Percentiles rank a stretch among this genome's conserved stretches.
Evolutionary conservation across 495 filamentous ascomycete species (phyloP).

Genomic region (Aspergillus diversus): DNA sequence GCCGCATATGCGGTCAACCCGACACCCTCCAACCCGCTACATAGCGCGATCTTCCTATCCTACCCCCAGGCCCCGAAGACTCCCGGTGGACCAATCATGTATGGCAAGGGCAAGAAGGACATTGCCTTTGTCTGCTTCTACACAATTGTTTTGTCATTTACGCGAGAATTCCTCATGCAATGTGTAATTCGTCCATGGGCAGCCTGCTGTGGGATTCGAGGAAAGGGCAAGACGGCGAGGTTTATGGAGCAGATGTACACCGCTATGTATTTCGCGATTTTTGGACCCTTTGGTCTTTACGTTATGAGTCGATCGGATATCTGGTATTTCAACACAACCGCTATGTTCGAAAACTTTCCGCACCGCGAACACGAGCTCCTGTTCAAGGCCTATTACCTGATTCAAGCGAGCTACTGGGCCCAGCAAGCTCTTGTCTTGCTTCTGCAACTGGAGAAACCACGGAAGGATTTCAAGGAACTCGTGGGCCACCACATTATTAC

Average conservation of each 20-base stretch:
- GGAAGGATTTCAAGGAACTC: slow-evolving; percentile 96
- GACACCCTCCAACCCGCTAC: slow-evolving; percentile 76
- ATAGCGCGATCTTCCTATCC: slow-evolving; percentile 90
- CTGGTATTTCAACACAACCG: slow-evolving; percentile 97
- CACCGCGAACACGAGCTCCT: slow-evolving; percentile 78
- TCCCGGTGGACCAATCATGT: slow-evolving; percentile 64
- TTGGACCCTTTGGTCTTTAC: slow-evolving; percentile 86
- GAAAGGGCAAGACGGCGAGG: slow-evolving; percentile 78
- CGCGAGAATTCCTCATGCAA: slow-evolving; percentile 97
- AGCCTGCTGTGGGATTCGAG: slow-evolving; percentile 67
- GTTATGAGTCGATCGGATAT: slow-evolving; percentile 89
- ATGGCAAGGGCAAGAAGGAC: slow-evolving; percentile 87
- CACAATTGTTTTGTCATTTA: slow-evolving; percentile 86
- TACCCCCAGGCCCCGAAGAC: slow-evolving; percentile 70
- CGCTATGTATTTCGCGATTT: slow-evolving; percentile 87
- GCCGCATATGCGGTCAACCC: slow-evolving; percentile 78
- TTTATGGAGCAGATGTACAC: slow-evolving; percentile 99
- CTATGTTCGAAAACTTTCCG: slow-evolving; percentile 91
- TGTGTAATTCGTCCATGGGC: slow-evolving; percentile 82
- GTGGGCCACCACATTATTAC: slow-evolving; percentile 95
- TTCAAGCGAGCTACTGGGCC: slow-evolving; percentile 94
- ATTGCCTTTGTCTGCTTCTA: slow-evolving; percentile 90
- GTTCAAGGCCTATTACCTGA: slow-evolving; percentile 98
- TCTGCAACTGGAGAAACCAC: slow-evolving; percentile 88
- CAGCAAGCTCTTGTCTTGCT: slow-evolving; percentile 92